phyloP scores from a whole-genome alignment of 2,329 filamentous ascomycete species.

The Stemphylium lycopersici region DNA sequence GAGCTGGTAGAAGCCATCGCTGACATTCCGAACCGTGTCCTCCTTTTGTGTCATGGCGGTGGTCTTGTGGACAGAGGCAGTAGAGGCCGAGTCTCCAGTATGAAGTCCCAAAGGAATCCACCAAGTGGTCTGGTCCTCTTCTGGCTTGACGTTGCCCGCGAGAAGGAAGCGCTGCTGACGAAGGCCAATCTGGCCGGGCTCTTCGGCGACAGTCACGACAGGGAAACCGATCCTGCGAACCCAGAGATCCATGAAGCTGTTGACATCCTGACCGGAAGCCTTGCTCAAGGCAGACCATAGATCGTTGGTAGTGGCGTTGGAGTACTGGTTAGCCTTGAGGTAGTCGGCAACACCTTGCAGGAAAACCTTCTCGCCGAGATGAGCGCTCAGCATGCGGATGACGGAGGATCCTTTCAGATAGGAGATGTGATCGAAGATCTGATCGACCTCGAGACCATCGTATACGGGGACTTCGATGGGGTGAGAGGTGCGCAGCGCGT shows the following conservation, averaged over 20 bases:
- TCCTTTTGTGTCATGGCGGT: constrained; percentile 77
- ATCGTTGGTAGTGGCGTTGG: constrained; percentile 88
- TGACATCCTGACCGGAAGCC: constrained; percentile 85
- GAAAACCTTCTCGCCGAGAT: constrained; percentile 87
- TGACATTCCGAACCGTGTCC: constrained; percentile 75
- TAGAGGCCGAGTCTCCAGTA: constrained; percentile 64
- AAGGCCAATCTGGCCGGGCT: constrained; percentile 79
- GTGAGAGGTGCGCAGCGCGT: constrained; percentile 89
- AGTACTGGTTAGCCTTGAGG: constrained; percentile 84
- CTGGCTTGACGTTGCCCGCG: constrained; percentile 85
- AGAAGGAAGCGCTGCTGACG: constrained; percentile 90
- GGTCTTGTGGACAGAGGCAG: constrained; percentile 66
- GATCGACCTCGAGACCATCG: constrained; percentile 93
- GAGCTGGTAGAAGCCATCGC: constrained; percentile 87
- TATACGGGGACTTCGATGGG: constrained; percentile 94
- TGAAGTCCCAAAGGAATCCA: constrained; percentile 92
- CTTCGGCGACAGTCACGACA: constrained; percentile 83
- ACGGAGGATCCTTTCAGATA: constrained; percentile 96
- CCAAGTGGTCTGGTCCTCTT: constrained; percentile 92
- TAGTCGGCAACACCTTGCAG: constrained; percentile 89
- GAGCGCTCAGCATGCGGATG: constrained; percentile 92
- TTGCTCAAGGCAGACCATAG: constrained; percentile 88
- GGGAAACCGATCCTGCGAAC: constrained; percentile 96
- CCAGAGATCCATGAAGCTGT: constrained; percentile 89
- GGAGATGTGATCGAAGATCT: constrained; percentile 96